A percentile compares a stretch with the other conserved stretches of the same genome.
Evolutionary conservation across 371 early-diverging fungal species (phyloP).

Genomic region (Mucor sp.): DNA sequence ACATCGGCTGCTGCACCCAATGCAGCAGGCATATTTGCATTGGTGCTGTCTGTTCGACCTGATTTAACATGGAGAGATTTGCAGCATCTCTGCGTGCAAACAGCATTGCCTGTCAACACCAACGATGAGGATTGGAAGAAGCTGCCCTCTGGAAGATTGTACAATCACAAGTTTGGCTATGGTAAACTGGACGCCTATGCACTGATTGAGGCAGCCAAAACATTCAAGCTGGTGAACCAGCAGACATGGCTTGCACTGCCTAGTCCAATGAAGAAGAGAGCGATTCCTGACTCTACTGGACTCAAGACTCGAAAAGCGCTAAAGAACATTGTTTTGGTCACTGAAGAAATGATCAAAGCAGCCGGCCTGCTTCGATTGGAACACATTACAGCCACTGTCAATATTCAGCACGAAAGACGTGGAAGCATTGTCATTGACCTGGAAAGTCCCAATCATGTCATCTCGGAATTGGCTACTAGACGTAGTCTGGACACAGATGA

Average conservation of each 20-base stretch:
- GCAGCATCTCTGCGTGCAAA: conserved; percentile 80
- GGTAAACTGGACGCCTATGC: conserved; percentile 88
- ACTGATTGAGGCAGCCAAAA: conserved; percentile 81
- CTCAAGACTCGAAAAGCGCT: conserved; percentile 36
- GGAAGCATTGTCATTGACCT: conserved; percentile 83
- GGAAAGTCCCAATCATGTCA: conserved; percentile 69
- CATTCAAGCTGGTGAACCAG: conserved; percentile 60
- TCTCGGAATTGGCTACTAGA: conserved; percentile 68
- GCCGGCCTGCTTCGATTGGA: conserved; percentile 71
- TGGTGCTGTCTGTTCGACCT: conserved; percentile 83
- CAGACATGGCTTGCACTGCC: conserved; percentile 62
- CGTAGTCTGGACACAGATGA: conserved; percentile 67
- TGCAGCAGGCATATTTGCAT: conserved; percentile 91
- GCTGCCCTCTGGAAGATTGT: conserved; percentile 67
- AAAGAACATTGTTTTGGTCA: conserved; percentile 46
- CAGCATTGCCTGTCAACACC: conserved; percentile 75
- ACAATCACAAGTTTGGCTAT: conserved; percentile 90
- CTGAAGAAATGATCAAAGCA: conserved; percentile 48
- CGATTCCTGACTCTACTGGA: conserved; percentile 59
- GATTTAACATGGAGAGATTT: conserved; percentile 94
- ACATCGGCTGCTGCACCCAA: conserved; percentile 98
- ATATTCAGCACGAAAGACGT: conserved; percentile 76
- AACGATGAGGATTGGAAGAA: conserved; percentile 65
- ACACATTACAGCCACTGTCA: conserved; percentile 86
- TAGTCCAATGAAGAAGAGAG: conserved; percentile 43